Base-by-base conservation (phyloP, 768 basidiomycete species). In the Saitozyma sp. region DNA sequence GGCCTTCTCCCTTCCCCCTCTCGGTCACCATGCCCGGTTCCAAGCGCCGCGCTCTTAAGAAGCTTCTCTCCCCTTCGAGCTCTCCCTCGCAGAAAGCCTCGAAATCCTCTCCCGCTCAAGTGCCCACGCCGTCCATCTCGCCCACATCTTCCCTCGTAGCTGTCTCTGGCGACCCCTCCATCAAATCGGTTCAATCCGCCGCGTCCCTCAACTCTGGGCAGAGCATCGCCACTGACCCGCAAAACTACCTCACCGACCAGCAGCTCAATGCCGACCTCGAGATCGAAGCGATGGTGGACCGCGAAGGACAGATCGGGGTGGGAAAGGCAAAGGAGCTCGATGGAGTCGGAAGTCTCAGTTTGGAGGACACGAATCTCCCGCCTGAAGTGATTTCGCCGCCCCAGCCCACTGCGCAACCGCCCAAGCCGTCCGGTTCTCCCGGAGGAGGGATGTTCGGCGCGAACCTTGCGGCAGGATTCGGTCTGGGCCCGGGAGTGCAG, bases 11-110 rank as follows among this genome's bases (percentile, higher is more conserved):
- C 40, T 10, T 43, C 16, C 10, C n/a, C 50, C 8, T 19, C 56
- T 46, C 43, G 1, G 37, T 5, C 55, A 58, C 19, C 7, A 77
- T 77, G 74, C 74, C 77, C n/a, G 77, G 77, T 50, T 69, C 74
- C 37, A 78, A 78, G 66, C 74, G 77, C 10, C 56, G 74, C 60
- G 73, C 73, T 9, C 62, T 78, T 8, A 78, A 77, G 56, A 77
- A 78, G 59, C 73, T 77, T 54, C 61, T 77, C 9, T 75, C 77
- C 8, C 71, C 73, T n/a, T 58, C 63, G 41, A 38, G 53, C 50
- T 56, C 61, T 46, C 40, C 50, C 19, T 19, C 63, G 54, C 9
- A 64, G 46, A 10, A 37, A 11, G 13, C 29, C 29, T 29, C 29
- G 29, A 29, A 29, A 29, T 29, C 29, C 29, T 29, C 29, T 29